Base-by-base conservation (phyloP, 345 rosid species). In the Brassica incana region DNA sequence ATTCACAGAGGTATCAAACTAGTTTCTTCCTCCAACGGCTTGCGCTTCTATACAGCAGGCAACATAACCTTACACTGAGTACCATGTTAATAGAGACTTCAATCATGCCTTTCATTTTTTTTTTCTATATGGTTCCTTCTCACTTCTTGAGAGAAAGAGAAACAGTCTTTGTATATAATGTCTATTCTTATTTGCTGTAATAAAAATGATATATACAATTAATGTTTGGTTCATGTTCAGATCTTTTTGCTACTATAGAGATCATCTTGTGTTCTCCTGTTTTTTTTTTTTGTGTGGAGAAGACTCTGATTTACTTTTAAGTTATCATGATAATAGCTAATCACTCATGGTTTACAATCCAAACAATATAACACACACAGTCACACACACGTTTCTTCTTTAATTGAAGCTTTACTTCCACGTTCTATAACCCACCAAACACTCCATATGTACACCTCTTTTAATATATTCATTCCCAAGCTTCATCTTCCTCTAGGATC, bases 111-210 rank as follows among this genome's bases (percentile, higher is more conserved):
- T 40, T 12, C 18, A 5, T 63, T 70, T 5, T 8, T 1, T 16
- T 2, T 10, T 35, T 50, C 40, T 71, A 11, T 38, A 71, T 65
- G 67, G 72, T 71, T 78, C 77, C 81, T 78, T 78, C 81, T 78
- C 81, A 27, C 72, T 78, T 71, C 48, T 78, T 58, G 77, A 58
- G 77, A 78, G 77, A 78, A 77, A 78, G 81, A 72, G 81, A 78
- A 6, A 36, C 23, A 54, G 67, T 56, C 36, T 72, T 58, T 65
- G 72, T 78, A 65, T 40, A 71, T 78, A 40, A 54, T 71, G 23
- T 23, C 65, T 77, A 56, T 70, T 77, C 29, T 70, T 48, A 10
- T 36, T 54, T 54, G 3, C 54, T 74, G 71, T n/a, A 73, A 25
- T 12, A 52, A 73, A 29, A 50, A 18, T 43, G 43, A 74, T 70